Percentiles rank a stretch among this genome's conserved stretches.
Evolutionary conservation across 2,329 filamentous ascomycete genomes (phyloP).

Genomic region (Colletotrichum siamense): DNA sequence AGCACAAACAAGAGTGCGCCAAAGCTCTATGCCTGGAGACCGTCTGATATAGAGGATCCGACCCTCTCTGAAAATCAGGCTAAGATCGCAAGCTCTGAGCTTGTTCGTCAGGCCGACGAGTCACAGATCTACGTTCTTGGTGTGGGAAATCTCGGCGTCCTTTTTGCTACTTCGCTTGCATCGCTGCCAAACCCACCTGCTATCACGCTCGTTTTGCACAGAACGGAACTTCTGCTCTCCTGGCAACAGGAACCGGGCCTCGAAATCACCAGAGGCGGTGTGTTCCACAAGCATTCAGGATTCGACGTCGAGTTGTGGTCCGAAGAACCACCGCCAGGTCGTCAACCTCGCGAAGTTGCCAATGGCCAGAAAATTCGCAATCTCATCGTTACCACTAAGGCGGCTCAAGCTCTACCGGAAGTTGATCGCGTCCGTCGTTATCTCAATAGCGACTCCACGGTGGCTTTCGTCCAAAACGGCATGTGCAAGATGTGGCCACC

Average conservation of each 20-base stretch:
- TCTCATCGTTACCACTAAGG: conserved; percentile 81
- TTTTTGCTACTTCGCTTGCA: conserved; percentile 77
- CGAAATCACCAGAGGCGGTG: conserved; percentile 44
- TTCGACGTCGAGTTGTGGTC: conserved; percentile 63
- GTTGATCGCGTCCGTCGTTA: conserved; percentile 64
- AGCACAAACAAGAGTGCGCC: conserved; percentile 27
- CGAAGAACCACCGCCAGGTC: conserved; percentile 41
- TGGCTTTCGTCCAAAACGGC: conserved; percentile 89
- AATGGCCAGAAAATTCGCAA: conserved; percentile 62
- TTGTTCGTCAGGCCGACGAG: not conserved
- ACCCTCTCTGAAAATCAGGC: not conserved
- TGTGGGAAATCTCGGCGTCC: conserved; percentile 78
- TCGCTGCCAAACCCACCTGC: conserved; percentile 67
- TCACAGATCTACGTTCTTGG: conserved; percentile 77
- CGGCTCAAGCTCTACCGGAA: conserved; percentile 69
- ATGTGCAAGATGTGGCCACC: conserved; percentile 73
- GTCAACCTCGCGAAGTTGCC: conserved; percentile 45
- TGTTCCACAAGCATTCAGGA: conserved; percentile 34
- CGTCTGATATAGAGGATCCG: conserved; percentile 29
- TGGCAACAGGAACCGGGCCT: conserved; percentile 53
- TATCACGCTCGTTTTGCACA: conserved; percentile 81
- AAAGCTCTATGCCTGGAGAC: conserved; percentile 42
- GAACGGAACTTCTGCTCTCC: conserved; percentile 50
- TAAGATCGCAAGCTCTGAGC: not conserved
- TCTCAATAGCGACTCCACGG: conserved; percentile 67